These are phyloP conservation scores for Apophysomyces elegans DNA, from an alignment of 371 early-diverging fungal genomes.

Conservation along the genomic window DNA sequence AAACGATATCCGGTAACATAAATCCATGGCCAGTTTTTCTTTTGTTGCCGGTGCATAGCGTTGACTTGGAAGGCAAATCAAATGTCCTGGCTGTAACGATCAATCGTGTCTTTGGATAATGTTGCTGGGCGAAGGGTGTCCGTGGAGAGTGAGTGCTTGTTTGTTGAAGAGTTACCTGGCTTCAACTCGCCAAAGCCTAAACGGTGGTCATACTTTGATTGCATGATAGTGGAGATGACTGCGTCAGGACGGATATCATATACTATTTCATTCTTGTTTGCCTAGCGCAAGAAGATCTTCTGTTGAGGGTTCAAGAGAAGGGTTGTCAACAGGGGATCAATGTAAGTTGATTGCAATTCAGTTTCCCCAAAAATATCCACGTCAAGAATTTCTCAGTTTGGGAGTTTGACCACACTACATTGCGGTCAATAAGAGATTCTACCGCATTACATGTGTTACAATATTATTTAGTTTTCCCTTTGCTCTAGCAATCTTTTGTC, in stretches of 20 bases:
- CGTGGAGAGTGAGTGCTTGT: slow-evolving; percentile 16
- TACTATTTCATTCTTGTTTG: slow-evolving; percentile 14
- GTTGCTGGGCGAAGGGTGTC: slow-evolving; percentile 18
- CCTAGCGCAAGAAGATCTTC: slow-evolving; percentile 17
- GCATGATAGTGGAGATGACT: slow-evolving; percentile 19
- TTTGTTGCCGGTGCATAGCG: slow-evolving; percentile 14
- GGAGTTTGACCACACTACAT: slow-evolving; percentile 18
- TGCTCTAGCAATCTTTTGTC: too few species aligned
- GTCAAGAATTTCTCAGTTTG: slow-evolving; percentile 18
- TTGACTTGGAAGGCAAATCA: slow-evolving; percentile 20
- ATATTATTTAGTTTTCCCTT: too few species aligned
- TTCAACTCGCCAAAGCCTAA: slow-evolving; percentile 19
- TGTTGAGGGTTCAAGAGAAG: slow-evolving; percentile 5
- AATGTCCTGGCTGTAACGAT: slow-evolving; percentile 9
- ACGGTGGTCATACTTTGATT: slow-evolving; percentile 4
- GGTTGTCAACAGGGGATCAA: slow-evolving; percentile 18
- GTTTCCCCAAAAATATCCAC: slow-evolving; percentile 19
- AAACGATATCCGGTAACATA: slow-evolving; percentile 16
- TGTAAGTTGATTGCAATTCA: slow-evolving; percentile 22
- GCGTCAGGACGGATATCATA: slow-evolving; percentile 17
- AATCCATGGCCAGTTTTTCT: slow-evolving; percentile 16
- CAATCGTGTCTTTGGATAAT: slow-evolving; percentile 10
- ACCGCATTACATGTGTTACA: too few species aligned
- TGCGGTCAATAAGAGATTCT: too few species aligned
- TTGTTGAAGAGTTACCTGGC: slow-evolving; percentile 17